A percentile compares a stretch with the other conserved stretches of the same genome.
Evolutionary conservation across 164 flowering plant genomes (phyloP).

Genomic region (Cinnamomum chago): DNA sequence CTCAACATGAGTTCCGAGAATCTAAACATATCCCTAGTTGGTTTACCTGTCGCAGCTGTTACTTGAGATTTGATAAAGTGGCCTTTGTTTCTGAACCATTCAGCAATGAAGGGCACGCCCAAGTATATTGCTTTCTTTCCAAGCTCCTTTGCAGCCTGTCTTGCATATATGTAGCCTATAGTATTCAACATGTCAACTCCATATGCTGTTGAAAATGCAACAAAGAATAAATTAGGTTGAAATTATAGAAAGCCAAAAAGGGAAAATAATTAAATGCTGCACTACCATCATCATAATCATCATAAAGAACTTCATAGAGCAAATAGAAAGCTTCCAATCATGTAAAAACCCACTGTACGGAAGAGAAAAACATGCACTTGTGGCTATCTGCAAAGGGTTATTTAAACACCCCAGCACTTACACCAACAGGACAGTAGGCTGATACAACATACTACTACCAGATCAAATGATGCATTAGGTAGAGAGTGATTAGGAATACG

Average conservation of each 20-base stretch:
- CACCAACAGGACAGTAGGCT: too few relatives aligned
- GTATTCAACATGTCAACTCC: constrained; percentile 93
- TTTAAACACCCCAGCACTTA: too few relatives aligned
- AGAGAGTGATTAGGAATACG: too few relatives aligned
- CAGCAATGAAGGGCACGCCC: constrained; percentile 97
- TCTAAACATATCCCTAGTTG: not conserved
- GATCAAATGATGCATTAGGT: not conserved
- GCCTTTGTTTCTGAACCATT: constrained; percentile 99
- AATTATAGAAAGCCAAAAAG: not conserved
- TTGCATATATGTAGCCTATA: constrained; percentile 89
- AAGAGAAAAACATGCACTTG: too few relatives aligned
- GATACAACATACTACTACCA: not conserved
- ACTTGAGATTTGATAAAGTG: constrained; percentile 97
- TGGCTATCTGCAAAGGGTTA: too few relatives aligned
- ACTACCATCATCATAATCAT: too few relatives aligned
- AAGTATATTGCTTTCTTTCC: constrained; percentile 90
- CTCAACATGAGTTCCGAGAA: not conserved
- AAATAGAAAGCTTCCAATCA: too few relatives aligned
- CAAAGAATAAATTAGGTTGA: constrained; percentile 5
- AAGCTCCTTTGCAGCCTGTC: constrained; percentile 96
- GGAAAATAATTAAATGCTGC: too few relatives aligned
- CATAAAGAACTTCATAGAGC: too few relatives aligned
- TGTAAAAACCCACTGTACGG: too few relatives aligned
- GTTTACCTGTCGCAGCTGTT: constrained; percentile 93
- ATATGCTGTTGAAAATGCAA: constrained; percentile 56